A percentile compares a stretch with the other conserved stretches of the same genome.
These are phyloP conservation scores for Tylopilus vinaceipallidus DNA, from an alignment of 768 basidiomycete genomes.

Conservation along the genomic window DNA sequence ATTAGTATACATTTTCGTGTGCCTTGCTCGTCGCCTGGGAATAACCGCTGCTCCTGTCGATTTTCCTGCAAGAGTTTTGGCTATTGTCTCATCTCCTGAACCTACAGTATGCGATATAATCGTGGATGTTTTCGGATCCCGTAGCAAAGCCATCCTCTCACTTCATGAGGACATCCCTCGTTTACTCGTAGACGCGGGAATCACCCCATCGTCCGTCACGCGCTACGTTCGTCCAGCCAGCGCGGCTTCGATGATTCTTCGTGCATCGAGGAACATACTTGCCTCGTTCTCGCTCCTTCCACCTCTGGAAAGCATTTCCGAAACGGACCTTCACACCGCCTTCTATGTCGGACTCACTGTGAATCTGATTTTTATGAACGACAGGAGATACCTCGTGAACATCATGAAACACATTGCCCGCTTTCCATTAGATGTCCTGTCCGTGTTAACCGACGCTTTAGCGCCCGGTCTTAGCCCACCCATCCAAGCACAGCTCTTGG, in stretches of 20 bases:
- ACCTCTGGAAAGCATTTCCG: slow-evolving; percentile 21
- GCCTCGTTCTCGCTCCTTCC: slow-evolving; percentile 28
- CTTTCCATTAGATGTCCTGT: slow-evolving; percentile 42
- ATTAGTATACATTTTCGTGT: slow-evolving; percentile 56
- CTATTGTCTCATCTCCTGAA: slow-evolving; percentile 42
- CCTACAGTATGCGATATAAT: slow-evolving; percentile 37
- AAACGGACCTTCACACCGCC: slow-evolving; percentile 35
- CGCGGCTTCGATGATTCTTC: slow-evolving; percentile 38
- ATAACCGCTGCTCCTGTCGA: slow-evolving; percentile 52
- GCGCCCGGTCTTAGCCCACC: slow-evolving; percentile 31
- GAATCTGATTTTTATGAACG: slow-evolving; percentile 37
- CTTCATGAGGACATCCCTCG: slow-evolving; percentile 36
- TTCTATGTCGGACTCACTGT: slow-evolving; percentile 37
- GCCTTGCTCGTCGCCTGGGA: slow-evolving; percentile 49
- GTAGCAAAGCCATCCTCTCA: slow-evolving; percentile 33
- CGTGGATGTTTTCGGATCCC: slow-evolving; percentile 49
- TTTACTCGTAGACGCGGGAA: slow-evolving; percentile 28
- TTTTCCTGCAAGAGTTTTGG: slow-evolving; percentile 56
- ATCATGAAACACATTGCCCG: slow-evolving; percentile 34
- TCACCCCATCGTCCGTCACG: slow-evolving; percentile 16
- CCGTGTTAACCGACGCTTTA: slow-evolving; percentile 40
- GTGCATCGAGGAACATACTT: slow-evolving; percentile 40
- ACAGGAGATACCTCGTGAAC: slow-evolving; percentile 31
- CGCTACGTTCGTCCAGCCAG: slow-evolving; percentile 30
- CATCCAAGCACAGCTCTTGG: slow-evolving; percentile 27